Evolutionary conservation across 2,329 filamentous ascomycete genomes (phyloP).

Genomic region (Lasiodiplodia sp.): DNA sequence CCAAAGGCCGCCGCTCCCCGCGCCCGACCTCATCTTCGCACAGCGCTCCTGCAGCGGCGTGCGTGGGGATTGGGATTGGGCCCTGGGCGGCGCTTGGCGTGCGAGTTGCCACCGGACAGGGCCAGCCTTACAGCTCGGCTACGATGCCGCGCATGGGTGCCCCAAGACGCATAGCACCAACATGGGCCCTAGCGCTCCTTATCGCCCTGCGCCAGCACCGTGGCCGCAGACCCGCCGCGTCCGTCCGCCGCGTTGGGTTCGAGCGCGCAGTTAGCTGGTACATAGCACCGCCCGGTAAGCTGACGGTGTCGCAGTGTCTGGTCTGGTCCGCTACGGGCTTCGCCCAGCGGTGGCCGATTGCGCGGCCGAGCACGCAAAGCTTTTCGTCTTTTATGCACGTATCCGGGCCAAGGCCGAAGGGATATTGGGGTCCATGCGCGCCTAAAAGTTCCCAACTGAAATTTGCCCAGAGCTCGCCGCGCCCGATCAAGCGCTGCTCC

Average conservation of each 20-base stretch:
- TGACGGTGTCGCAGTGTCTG: background rate
- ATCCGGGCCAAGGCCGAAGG: slow-evolving; percentile 12
- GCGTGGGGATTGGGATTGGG: background rate
- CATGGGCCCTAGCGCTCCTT: slow-evolving; percentile 9
- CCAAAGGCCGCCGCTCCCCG: background rate
- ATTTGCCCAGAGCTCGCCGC: slow-evolving; percentile 2
- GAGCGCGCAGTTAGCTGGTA: background rate
- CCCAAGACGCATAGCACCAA: slow-evolving; percentile 5
- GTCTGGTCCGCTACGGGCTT: background rate
- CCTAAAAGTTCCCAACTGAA: slow-evolving; percentile 23
- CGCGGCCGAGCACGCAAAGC: background rate
- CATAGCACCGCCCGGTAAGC: slow-evolving; percentile 5
- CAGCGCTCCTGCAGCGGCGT: background rate
- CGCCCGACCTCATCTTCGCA: slow-evolving; percentile 10
- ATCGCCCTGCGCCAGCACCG: slow-evolving; percentile 4
- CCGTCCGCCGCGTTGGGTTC: background rate
- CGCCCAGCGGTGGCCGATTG: background rate
- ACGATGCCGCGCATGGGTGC: slow-evolving; percentile 16
- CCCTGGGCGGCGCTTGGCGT: background rate
- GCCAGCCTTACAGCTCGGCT: slow-evolving; percentile 22
- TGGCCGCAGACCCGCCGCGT: background rate
- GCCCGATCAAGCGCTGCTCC: slow-evolving; percentile 6
- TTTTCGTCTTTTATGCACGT: background rate
- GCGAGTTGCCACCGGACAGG: slow-evolving; percentile 11
- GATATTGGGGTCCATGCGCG: slow-evolving; percentile 22